Conservation (phyloP, 176 grass and related monocot genomes). For the Aegilops sharonensis region DNA sequence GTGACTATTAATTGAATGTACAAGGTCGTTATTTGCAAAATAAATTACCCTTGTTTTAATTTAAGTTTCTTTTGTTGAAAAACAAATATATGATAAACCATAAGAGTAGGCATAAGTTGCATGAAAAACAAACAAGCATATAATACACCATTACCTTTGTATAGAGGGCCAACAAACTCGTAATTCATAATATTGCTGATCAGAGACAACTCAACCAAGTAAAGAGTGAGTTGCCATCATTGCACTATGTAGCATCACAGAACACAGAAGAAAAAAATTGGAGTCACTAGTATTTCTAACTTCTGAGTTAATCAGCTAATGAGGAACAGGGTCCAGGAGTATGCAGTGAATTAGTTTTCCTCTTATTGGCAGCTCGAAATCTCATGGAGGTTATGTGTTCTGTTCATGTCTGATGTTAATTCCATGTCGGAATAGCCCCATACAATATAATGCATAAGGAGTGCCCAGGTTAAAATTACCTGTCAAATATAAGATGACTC, state of each 20-base stretch:
- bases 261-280: neutral
- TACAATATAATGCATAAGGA: constrained; percentile 4
- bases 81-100: neutral
- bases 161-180: neutral
- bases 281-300: neutral
- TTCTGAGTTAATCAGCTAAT: neutral
- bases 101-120: neutral
- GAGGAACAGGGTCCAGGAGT: neutral
- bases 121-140: neutral
- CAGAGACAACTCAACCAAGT: neutral
- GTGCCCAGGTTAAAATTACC: constrained; percentile 36
- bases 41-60: neutral
- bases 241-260: neutral
- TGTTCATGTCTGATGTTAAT: neutral
- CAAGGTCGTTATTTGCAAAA: neutral
- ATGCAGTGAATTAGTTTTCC: neutral
- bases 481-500: constrained; percentile 71
- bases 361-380: neutral
- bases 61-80: neutral
- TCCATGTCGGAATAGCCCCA: neutral
- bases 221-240: neutral
- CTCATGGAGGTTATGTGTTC: neutral
- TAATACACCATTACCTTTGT: neutral
- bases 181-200: neutral
- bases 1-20: neutral